A percentile compares a stretch with the other conserved stretches of the same genome.
These are phyloP conservation scores for Candida freyschussii DNA, from an alignment of 1,139 yeast species.

Conservation along the genomic window DNA sequence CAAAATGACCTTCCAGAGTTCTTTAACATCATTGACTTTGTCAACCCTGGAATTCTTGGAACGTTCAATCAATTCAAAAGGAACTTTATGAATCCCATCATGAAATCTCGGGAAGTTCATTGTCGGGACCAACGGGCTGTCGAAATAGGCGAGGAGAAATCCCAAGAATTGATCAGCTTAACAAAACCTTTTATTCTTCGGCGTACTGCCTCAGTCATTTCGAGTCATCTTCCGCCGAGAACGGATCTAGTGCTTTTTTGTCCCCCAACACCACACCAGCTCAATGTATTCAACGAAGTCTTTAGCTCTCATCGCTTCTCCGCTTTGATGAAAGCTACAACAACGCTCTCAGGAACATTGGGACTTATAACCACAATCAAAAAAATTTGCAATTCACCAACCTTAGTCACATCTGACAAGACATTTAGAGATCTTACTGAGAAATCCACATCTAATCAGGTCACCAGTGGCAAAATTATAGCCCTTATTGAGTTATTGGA, in stretches of 20 bases:
- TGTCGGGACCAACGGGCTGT: constrained; percentile 49
- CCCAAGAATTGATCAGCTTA: constrained; percentile 54
- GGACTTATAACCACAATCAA: constrained; percentile 70
- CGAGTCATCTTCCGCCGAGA: constrained; percentile 65
- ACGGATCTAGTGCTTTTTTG: constrained; percentile 79
- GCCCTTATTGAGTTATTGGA: constrained; percentile 50
- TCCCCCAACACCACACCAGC: constrained; percentile 64
- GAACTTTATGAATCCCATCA: constrained; percentile 65
- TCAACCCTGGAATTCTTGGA: constrained; percentile 82
- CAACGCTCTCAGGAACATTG: constrained; percentile 41
- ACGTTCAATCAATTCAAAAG: constrained; percentile 58
- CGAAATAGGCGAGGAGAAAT: constrained; percentile 54
- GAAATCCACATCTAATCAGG: constrained; percentile 15
- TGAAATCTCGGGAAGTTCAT: constrained; percentile 66
- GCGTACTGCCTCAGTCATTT: constrained; percentile 65
- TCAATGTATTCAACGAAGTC: constrained; percentile 49
- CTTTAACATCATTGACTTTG: constrained; percentile 72
- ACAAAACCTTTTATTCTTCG: constrained; percentile 70
- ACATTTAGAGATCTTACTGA: constrained; percentile 21
- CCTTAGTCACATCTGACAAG: constrained; percentile 44
- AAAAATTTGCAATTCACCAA: constrained; percentile 82
- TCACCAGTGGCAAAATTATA: constrained; percentile 53
- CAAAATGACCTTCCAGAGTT: constrained; percentile 89
- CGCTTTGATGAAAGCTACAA: constrained; percentile 23
- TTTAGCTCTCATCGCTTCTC: constrained; percentile 39